Evolutionary conservation across 2,329 filamentous ascomycete genomes (phyloP), one percentile per base, ranked within the genome.

Genomic region (Sporothrix brasiliensis): DNA sequence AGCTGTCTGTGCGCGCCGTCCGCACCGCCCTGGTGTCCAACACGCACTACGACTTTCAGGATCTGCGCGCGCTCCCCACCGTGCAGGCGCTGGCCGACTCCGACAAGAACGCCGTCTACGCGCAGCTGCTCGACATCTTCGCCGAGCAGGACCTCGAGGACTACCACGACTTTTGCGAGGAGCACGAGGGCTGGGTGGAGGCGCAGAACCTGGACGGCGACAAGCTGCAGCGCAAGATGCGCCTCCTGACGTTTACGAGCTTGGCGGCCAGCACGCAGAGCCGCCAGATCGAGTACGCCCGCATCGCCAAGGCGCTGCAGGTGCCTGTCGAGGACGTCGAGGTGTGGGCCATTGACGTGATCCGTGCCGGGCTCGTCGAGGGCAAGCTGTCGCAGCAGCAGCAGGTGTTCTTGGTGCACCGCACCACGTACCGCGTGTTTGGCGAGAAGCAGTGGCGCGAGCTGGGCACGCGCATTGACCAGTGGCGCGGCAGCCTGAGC

Each of bases 321-420:
- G 89, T 99, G 70, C 89, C 92, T 60, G 79, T 83, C 61, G 89
- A 92, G 74, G 93, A 98, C 74, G 93, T 98, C 54, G 95, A 99
- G 86, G 91, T 94, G 87, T 99, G 95, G 95, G 93, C 96, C 75
- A 99, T 99, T 77, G 95, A 99, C 80, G 94, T 96, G 75, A 97
- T 99, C 82, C 92, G 95, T 75, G 93, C 94, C 63, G 93, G 94
- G 47, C 89, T 99, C 50, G 92, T 99, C 68, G 95, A 99, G 84
- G 95, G 95, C 79, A 97, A 97, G 83, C 89, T 99, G 75, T 95
- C 92, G 71, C 95, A 99, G 84, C 87, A 94, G 79, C 93, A 93
- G 80, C 88, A 92, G 79, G 92, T 94, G 74, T 98, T 99, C 86
- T 86, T 97, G 69, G 93, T 99, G 73, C 95, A 99, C 86, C 90